Conservation (phyloP, 805 yeast genomes). For the Scheffersomyces lignosus region DNA sequence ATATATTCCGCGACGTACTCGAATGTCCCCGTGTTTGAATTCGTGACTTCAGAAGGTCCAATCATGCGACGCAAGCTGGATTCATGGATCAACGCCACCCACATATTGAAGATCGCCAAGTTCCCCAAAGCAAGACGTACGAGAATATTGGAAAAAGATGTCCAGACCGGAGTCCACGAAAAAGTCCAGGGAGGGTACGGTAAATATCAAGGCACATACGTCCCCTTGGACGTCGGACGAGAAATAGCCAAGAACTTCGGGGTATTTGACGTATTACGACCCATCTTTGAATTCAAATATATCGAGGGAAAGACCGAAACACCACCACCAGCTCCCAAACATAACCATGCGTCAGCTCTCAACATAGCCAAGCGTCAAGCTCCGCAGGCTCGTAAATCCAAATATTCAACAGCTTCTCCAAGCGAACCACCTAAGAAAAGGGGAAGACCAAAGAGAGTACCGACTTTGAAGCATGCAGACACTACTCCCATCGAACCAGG, state of each 20-base stretch:
- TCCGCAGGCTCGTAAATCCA: conserved; percentile 13
- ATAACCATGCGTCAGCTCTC: conserved; percentile 46
- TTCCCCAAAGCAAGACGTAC: conserved; percentile 65
- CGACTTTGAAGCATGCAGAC: conserved; percentile 29
- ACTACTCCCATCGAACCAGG: conserved; percentile 33
- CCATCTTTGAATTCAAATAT: conserved; percentile 25
- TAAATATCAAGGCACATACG: conserved; percentile 57
- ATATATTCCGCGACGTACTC: conserved; percentile 75
- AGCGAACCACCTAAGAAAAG: conserved; percentile 35
- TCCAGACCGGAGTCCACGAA: conserved; percentile 63
- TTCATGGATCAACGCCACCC: conserved; percentile 71
- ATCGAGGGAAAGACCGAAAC: conserved; percentile 38
- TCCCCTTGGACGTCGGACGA: conserved; percentile 41
- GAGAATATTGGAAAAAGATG: conserved; percentile 62
- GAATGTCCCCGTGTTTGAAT: conserved; percentile 68
- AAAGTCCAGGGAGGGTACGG: conserved; percentile 75
- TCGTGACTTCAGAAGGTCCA: conserved; percentile 67
- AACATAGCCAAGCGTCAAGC: conserved; percentile 37
- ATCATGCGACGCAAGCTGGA: conserved; percentile 67
- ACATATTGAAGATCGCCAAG: conserved; percentile 66
- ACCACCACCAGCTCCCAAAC: conserved; percentile 52
- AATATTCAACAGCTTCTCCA: conserved; percentile 9
- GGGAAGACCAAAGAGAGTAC: conserved; percentile 38
- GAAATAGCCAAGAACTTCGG: conserved; percentile 40
- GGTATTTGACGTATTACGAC: conserved; percentile 51